Evolutionary conservation across 257 asterid species (phyloP).

Genomic region (Thymus mandschuricus): DNA sequence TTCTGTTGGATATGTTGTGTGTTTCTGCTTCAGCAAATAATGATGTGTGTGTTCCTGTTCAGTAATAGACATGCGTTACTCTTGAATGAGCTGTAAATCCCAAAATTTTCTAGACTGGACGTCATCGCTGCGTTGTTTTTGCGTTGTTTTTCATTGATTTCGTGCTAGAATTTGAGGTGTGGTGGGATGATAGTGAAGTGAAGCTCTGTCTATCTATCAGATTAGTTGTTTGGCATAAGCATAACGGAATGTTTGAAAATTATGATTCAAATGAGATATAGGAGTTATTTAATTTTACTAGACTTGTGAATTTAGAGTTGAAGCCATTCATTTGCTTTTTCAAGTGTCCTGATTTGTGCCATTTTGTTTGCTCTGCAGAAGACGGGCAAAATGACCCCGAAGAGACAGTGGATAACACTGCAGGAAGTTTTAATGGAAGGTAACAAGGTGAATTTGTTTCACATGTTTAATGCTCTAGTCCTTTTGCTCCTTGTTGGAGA

Average conservation of each 20-base stretch:
- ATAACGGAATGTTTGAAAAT: no score
- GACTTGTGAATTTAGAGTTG: not conserved
- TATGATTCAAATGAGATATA: not conserved
- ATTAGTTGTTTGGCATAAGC: no score
- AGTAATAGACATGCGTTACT: not conserved
- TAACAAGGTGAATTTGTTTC: slow-evolving; percentile 59
- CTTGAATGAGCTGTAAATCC: no score
- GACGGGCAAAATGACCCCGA: slow-evolving; percentile 37
- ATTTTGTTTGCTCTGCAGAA: slow-evolving; percentile 52
- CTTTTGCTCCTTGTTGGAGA: slow-evolving; percentile 3
- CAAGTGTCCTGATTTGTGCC: slow-evolving; percentile 21
- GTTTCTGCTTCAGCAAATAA: no score
- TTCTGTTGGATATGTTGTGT: not conserved
- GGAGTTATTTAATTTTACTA: not conserved
- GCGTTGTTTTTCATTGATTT: no score
- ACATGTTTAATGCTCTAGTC: slow-evolving; percentile 23
- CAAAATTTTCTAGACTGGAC: no score
- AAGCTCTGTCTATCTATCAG: no score
- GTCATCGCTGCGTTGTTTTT: not conserved
- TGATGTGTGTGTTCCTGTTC: not conserved
- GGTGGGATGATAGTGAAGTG: no score
- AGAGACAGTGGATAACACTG: slow-evolving; percentile 41
- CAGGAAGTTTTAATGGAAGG: slow-evolving; percentile 62
- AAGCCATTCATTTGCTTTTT: not conserved
- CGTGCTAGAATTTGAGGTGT: no score